Conservation (phyloP, 2,329 filamentous ascomycete genomes). For the Neonectria magnoliae region DNA sequence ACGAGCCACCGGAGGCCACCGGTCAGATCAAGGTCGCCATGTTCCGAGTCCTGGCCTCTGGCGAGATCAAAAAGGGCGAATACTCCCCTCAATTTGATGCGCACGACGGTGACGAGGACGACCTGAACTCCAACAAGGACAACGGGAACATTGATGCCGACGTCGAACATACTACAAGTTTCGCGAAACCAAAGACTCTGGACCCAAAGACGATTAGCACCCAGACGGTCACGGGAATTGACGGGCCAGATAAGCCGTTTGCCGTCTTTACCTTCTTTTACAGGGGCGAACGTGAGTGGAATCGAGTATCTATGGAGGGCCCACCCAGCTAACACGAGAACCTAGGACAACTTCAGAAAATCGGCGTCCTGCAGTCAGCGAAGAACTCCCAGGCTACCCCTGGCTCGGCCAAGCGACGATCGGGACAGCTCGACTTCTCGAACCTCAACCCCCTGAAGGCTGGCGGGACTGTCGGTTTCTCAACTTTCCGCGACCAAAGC, state of each 20-base stretch:
- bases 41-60: conserved; percentile 93
- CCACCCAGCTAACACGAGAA: conserved; percentile 38
- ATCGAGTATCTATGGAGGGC: neutral
- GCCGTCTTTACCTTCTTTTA: conserved; percentile 99
- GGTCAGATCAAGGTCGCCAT: conserved; percentile 98
- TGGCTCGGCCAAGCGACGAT: conserved; percentile 77
- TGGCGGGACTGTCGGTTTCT: conserved; percentile 89
- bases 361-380: conserved; percentile 81
- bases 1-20: conserved; percentile 91
- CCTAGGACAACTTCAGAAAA: conserved; percentile 92
- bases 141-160: conserved; percentile 77
- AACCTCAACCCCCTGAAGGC: conserved; percentile 85
- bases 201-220: conserved; percentile 98
- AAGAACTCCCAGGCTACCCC: conserved; percentile 72
- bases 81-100: conserved; percentile 98
- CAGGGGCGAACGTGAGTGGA: conserved; percentile 86
- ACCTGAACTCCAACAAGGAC: conserved; percentile 57
- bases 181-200: conserved; percentile 93
- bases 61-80: conserved; percentile 97
- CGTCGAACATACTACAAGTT: conserved; percentile 96
- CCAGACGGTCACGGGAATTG: conserved; percentile 98
- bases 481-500: conserved; percentile 81
- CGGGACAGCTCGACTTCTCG: conserved; percentile 85
- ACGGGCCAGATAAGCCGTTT: conserved; percentile 95
- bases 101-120: conserved; percentile 90